Conservation (phyloP, 2,329 filamentous ascomycete species). For the Aspergillus melleus region DNA sequence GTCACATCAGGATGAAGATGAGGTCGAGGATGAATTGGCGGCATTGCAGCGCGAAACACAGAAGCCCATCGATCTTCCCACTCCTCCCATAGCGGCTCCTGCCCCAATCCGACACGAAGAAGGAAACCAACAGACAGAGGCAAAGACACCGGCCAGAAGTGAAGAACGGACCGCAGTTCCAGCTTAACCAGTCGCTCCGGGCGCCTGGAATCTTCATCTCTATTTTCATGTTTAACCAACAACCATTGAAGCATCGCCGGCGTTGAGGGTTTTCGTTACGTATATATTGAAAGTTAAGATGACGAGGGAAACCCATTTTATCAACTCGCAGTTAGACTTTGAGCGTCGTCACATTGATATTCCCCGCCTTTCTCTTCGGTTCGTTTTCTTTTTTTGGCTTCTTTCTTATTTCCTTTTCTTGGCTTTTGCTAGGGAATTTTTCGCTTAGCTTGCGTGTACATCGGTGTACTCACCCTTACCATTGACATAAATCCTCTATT, state of each 20-base stretch:
- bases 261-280: constrained; percentile 21
- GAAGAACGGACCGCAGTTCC: constrained; percentile 18
- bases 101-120: constrained; percentile 28
- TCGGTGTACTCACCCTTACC: background rate
- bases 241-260: constrained; percentile 23
- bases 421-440: background rate
- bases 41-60: constrained; percentile 68
- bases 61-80: constrained; percentile 37
- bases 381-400: background rate
- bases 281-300: background rate
- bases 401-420: background rate
- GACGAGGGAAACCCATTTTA: background rate
- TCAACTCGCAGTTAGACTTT: background rate
- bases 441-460: background rate
- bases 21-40: constrained; percentile 93
- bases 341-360: background rate
- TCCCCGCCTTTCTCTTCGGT: background rate
- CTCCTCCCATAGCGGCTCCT: constrained; percentile 37
- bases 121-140: constrained; percentile 28
- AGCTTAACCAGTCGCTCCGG: constrained; percentile 1
- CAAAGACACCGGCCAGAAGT: constrained; percentile 28
- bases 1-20: constrained; percentile 93
- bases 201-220: background rate
- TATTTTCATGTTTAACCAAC: background rate
- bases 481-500: background rate